Evolutionary conservation across 352 stramenopile genomes (phyloP).

Genomic region (Poterioochromonas sp.): DNA sequence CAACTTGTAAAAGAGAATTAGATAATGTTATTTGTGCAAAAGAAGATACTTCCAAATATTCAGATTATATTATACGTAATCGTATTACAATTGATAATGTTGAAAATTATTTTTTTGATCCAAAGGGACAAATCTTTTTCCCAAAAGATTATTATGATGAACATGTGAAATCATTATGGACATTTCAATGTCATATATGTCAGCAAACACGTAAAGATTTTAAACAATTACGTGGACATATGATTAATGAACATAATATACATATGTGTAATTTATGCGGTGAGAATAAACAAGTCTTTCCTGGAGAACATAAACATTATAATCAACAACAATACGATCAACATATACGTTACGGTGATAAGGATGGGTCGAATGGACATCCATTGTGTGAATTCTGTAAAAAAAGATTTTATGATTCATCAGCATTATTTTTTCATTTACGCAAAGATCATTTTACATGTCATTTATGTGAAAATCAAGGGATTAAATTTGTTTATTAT

Average conservation of each 20-base stretch:
- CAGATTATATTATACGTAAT: constrained; percentile 25
- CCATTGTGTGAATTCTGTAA: constrained; percentile 40
- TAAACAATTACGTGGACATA: constrained; percentile 16
- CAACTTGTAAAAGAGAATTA: constrained; percentile 34
- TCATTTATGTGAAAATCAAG: constrained; percentile 37
- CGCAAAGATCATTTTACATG: constrained; percentile 37
- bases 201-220: neutral
- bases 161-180: constrained; percentile 15
- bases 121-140: constrained; percentile 35
- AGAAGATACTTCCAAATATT: neutral
- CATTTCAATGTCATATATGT: constrained; percentile 25
- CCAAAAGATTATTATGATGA: constrained; percentile 24
- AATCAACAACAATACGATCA: constrained; percentile 31
- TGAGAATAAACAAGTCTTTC: constrained; percentile 39
- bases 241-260: constrained; percentile 28
- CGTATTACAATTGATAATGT: neutral
- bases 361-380: constrained; percentile 38
- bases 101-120: constrained; percentile 30
- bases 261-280: constrained; percentile 39
- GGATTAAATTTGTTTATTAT: constrained; percentile 36
- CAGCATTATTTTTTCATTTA: constrained; percentile 38
- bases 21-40: constrained; percentile 35
- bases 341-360: constrained; percentile 38
- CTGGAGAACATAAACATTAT: constrained; percentile 33
- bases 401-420: constrained; percentile 38